Base-by-base conservation (phyloP, 257 asterid genomes). In the Fraxinus cuspidata region DNA sequence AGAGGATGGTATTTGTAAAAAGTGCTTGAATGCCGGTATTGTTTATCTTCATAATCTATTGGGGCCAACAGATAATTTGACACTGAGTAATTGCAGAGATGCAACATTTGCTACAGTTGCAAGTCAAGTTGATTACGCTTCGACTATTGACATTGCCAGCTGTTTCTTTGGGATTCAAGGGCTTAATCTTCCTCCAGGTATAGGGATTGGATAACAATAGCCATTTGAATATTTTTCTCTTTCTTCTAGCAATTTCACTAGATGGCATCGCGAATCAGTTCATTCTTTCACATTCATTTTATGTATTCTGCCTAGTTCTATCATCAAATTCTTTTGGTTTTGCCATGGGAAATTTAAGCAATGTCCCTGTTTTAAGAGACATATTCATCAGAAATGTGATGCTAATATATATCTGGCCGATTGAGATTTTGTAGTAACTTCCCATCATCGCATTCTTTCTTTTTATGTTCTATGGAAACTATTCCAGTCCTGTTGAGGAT, bases 11-110 rank as follows among this genome's bases (percentile, higher is more conserved):
- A 64, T 87, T 71, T 96, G 99, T 83, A 86, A 86, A 70, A 93
- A 86, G 85, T 96, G 99, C 85, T 85, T 96, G 84, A 93, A 91
- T 85, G 84, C 95, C 13, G 92, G 94, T 63, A 87, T 93, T 78
- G 58, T 86, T 21, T 96, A 90, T 88, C 95, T 96, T 28, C 94
- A 96, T 51, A 90, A 88, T 85, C 85, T 92, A 28, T 76, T 93
- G 74, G 98, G 97, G 72, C 81, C 93, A 5, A 88, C 88, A 16
- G 90, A 84, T 83, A 96, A 96, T 85, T 79, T 86, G 72, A 96
- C 98, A 3, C 79, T 96, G 86, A 96, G 94, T 79, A 96, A 89
- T 65, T 96, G 99, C 80, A 84, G 99, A 79, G 99, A 93, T 90
- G 98, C 97, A 53, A 81, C 97, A 34, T 96, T 92, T 87, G 93